A percentile compares a stretch with the other conserved stretches of the same genome.
Evolutionary conservation across 345 rosid species (phyloP).

Genomic region (Firmiana major): DNA sequence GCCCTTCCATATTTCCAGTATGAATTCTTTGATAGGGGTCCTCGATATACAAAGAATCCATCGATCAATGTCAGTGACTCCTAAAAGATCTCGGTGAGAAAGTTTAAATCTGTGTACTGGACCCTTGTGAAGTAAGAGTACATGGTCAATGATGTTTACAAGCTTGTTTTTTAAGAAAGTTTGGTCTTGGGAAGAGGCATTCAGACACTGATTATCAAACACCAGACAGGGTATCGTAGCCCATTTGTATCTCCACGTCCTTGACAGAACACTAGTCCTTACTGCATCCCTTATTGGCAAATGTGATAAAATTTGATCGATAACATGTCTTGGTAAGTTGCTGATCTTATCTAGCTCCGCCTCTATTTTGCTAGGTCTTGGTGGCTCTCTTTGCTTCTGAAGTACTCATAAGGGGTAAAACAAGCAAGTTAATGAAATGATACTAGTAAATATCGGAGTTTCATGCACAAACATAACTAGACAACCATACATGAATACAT

Average conservation of each 20-base stretch:
- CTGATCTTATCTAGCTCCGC: slow-evolving; percentile 48
- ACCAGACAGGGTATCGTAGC: slow-evolving; percentile 51
- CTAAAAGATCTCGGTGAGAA: slow-evolving; percentile 64
- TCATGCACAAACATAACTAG: background rate
- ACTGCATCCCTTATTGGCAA: slow-evolving; percentile 61
- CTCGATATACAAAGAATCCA: slow-evolving; percentile 74
- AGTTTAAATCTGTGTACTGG: slow-evolving; percentile 60
- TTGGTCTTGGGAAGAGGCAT: slow-evolving; percentile 47
- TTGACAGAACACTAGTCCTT: slow-evolving; percentile 56
- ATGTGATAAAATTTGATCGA: slow-evolving; percentile 51
- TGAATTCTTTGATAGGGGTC: slow-evolving; percentile 47
- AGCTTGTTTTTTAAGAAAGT: slow-evolving; percentile 40
- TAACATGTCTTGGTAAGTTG: slow-evolving; percentile 51
- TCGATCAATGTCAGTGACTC: slow-evolving; percentile 57
- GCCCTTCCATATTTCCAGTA: slow-evolving; percentile 77
- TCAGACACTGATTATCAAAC: slow-evolving; percentile 49
- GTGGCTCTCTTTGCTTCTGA: slow-evolving; percentile 56
- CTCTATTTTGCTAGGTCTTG: slow-evolving; percentile 40
- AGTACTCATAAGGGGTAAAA: slow-evolving; percentile 14
- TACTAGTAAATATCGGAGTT: background rate
- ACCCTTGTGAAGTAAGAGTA: slow-evolving; percentile 60
- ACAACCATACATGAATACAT: background rate
- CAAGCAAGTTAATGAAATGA: slow-evolving; percentile 9
- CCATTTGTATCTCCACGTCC: slow-evolving; percentile 67
- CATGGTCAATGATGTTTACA: slow-evolving; percentile 53